phyloP scores from a whole-genome alignment of 352 stramenopile genomes.

The Phytophthora brassicae region DNA sequence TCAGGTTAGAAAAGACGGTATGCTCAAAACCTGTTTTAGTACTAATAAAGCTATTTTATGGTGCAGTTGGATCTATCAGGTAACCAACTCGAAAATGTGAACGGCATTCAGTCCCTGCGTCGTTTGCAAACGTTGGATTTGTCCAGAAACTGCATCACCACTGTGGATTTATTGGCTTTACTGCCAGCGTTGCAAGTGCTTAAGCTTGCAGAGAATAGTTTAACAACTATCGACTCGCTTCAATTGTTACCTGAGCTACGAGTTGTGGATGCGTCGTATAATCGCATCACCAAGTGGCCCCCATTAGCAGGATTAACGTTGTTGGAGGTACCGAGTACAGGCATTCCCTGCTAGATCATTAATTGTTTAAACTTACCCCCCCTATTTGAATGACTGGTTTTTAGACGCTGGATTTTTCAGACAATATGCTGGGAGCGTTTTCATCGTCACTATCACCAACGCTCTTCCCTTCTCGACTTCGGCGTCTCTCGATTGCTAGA shows the following conservation, averaged over 20 bases:
- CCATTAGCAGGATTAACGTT: conserved; percentile 32
- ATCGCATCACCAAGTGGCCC: conserved; percentile 61
- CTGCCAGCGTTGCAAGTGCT: conserved; percentile 48
- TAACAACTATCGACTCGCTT: conserved; percentile 49
- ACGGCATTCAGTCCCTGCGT: conserved; percentile 51
- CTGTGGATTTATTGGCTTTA: conserved; percentile 42
- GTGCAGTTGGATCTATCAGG: conserved; percentile 58
- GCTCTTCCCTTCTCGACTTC: conserved; percentile 45
- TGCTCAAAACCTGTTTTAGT: neutral
- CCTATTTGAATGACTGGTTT: neutral
- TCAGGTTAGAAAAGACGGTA: conserved; percentile 28
- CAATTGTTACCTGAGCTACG: conserved; percentile 32
- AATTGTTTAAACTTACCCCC: no score
- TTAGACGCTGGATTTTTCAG: conserved; percentile 62
- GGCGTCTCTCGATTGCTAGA: conserved; percentile 49
- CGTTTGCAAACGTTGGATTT: conserved; percentile 51
- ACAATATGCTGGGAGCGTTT: conserved; percentile 53
- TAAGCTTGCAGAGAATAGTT: conserved; percentile 57
- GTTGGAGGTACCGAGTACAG: conserved; percentile 42
- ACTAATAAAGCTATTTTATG: neutral
- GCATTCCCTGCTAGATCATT: no score
- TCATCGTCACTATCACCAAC: conserved; percentile 19
- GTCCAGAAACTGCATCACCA: conserved; percentile 50
- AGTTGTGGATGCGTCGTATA: conserved; percentile 62
- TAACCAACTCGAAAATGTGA: conserved; percentile 53